These are phyloP conservation scores for Ambrosia artemisiifolia DNA, from an alignment of 129 eudicot species.

Conservation along the genomic window DNA sequence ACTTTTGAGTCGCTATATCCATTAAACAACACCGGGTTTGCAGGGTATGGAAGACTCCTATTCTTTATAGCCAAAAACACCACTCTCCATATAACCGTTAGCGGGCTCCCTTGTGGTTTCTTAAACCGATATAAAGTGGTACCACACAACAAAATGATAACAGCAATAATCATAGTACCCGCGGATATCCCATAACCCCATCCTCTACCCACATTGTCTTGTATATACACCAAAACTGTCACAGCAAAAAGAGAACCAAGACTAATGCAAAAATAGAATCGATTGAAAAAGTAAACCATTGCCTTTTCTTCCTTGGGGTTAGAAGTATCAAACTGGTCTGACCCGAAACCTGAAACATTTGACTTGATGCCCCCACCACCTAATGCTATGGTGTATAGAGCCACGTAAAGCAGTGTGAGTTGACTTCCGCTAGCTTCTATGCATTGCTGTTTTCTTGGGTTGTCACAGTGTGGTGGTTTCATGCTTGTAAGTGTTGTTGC, in stretches of 20 bases:
- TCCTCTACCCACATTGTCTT: slow-evolving; percentile 90
- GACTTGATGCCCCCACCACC: slow-evolving; percentile 99
- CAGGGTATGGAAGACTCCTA: slow-evolving; percentile 56
- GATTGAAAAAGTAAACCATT: slow-evolving; percentile 84
- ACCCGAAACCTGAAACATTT: slow-evolving; percentile 93
- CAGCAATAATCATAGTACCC: slow-evolving; percentile 78
- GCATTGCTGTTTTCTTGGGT: slow-evolving; percentile 51
- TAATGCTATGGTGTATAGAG: slow-evolving; percentile 89
- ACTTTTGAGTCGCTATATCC: slow-evolving; percentile 52
- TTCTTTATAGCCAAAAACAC: slow-evolving; percentile 65
- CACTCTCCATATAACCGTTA: slow-evolving; percentile 86
- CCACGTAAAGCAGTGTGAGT: slow-evolving; percentile 62
- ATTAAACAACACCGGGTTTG: slow-evolving; percentile 49
- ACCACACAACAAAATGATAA: slow-evolving; percentile 58
- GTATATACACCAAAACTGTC: slow-evolving; percentile 79
- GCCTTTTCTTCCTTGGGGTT: slow-evolving; percentile 74
- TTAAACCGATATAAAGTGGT: slow-evolving; percentile 63
- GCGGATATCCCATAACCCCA: slow-evolving; percentile 95
- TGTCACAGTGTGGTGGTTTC: slow-evolving; percentile 74
- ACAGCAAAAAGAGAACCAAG: slow-evolving; percentile 90
- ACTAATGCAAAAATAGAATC: slow-evolving; percentile 84
- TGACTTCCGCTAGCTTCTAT: slow-evolving; percentile 69
- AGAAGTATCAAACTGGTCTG: slow-evolving; percentile 82
- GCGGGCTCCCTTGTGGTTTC: slow-evolving; percentile 84
- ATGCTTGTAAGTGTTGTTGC: slow-evolving; percentile 73